Percentiles rank a stretch among this genome's conserved stretches.
Conservation (phyloP, 179 eudicot species). For the Camellia oleifera region DNA sequence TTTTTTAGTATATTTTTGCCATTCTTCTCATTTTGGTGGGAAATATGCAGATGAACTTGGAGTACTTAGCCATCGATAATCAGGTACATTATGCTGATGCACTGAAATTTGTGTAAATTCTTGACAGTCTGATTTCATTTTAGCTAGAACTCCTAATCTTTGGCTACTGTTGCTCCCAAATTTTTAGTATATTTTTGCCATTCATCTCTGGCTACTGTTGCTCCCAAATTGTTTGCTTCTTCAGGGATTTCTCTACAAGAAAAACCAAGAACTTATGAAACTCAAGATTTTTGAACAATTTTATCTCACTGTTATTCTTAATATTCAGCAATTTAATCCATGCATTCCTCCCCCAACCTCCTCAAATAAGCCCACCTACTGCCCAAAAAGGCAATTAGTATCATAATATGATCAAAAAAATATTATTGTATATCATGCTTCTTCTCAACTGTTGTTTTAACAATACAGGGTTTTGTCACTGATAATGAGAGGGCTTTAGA, state of each 20-base stretch:
- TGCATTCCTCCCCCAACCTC: background rate
- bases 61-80: slow-evolving; percentile 90
- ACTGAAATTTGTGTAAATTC: background rate
- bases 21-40: slow-evolving; percentile 17
- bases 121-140: slow-evolving; percentile 3
- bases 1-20: background rate
- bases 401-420: too few species aligned
- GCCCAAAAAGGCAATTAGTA: background rate
- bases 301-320: background rate
- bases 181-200: too few species aligned
- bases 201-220: background rate
- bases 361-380: background rate
- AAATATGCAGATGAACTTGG: slow-evolving; percentile 92
- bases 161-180: background rate
- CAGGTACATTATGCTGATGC: slow-evolving; percentile 53
- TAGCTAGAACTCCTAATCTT: background rate
- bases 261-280: background rate
- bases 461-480: slow-evolving; percentile 75
- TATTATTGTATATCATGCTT: background rate
- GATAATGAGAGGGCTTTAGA: slow-evolving; percentile 88
- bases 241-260: background rate
- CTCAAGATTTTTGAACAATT: background rate
- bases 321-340: background rate
- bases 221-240: slow-evolving; percentile 4
- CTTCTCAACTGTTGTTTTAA: slow-evolving; percentile 4